Percentiles rank a stretch among this genome's conserved stretches.
Evolutionary conservation across 1,139 yeast genomes (phyloP).

Genomic region (Geotrichum aggregatum): DNA sequence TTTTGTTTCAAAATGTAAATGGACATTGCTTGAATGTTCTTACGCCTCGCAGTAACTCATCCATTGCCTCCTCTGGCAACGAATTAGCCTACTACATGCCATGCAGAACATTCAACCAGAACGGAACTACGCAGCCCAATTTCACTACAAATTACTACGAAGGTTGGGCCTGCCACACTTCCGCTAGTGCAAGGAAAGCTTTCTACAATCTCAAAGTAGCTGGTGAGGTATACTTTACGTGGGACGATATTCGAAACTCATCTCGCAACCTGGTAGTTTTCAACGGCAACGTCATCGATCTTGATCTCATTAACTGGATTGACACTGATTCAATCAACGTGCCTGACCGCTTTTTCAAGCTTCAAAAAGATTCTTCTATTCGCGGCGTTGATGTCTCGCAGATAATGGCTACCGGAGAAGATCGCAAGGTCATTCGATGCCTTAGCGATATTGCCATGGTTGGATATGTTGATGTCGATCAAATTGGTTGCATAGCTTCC

Average conservation of each 20-base stretch:
- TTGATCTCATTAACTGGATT: slow-evolving; percentile 72
- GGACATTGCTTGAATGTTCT: slow-evolving; percentile 85
- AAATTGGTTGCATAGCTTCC: slow-evolving; percentile 95
- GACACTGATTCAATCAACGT: slow-evolving; percentile 62
- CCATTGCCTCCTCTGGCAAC: slow-evolving; percentile 62
- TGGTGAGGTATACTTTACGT: slow-evolving; percentile 81
- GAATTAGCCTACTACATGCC: slow-evolving; percentile 96
- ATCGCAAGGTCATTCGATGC: slow-evolving; percentile 74
- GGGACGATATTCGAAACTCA: slow-evolving; percentile 78
- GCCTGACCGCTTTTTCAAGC: slow-evolving; percentile 64
- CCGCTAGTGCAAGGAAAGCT: slow-evolving; percentile 59
- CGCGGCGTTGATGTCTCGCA: slow-evolving; percentile 80
- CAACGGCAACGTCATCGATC: slow-evolving; percentile 82
- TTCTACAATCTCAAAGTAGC: slow-evolving; percentile 57
- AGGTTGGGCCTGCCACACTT: slow-evolving; percentile 93
- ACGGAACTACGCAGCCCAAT: slow-evolving; percentile 67
- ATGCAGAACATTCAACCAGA: slow-evolving; percentile 64
- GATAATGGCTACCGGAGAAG: slow-evolving; percentile 62
- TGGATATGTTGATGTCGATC: slow-evolving; percentile 82
- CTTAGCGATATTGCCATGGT: slow-evolving; percentile 82
- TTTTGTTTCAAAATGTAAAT: slow-evolving; percentile 90
- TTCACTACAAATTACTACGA: slow-evolving; percentile 53
- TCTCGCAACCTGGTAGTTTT: slow-evolving; percentile 77
- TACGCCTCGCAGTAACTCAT: slow-evolving; percentile 62
- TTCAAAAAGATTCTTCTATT: slow-evolving; percentile 52